phyloP scores from a whole-genome alignment of 805 yeast genomes.

The Ogataea ramenticola region DNA sequence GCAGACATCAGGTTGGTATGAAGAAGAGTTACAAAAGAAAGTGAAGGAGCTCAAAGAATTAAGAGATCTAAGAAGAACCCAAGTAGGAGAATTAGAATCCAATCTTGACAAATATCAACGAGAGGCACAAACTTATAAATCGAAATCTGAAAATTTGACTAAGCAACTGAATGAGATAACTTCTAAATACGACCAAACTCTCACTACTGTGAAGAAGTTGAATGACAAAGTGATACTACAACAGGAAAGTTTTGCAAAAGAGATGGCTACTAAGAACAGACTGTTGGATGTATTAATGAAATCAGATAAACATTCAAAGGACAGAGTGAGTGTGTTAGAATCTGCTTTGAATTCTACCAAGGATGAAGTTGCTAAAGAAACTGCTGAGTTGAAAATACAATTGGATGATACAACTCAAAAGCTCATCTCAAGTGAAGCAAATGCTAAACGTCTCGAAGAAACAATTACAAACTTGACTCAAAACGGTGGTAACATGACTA shows the following conservation, averaged over 20 bases:
- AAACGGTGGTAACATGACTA: conserved; percentile 1
- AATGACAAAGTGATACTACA: conserved; percentile 34
- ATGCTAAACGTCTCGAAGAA: conserved; percentile 35
- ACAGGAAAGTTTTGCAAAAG: conserved; percentile 47
- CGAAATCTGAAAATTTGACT: conserved; percentile 24
- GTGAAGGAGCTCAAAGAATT: conserved; percentile 20
- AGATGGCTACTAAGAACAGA: conserved; percentile 56
- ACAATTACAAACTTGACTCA: conserved; percentile 36
- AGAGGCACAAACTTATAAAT: conserved; percentile 19
- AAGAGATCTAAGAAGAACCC: conserved; percentile 22
- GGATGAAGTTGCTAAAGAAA: conserved; percentile 29
- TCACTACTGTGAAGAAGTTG: conserved; percentile 38
- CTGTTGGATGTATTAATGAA: conserved; percentile 49
- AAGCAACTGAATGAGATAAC: conserved; percentile 31
- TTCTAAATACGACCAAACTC: conserved; percentile 32
- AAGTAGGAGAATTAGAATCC: conserved; percentile 24
- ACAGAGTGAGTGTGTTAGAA: conserved; percentile 50
- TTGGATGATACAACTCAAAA: conserved; percentile 29
- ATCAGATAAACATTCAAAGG: conserved; percentile 42
- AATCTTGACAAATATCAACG: conserved; percentile 30
- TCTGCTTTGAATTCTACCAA: conserved; percentile 33
- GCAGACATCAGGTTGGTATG: conserved; percentile 28
- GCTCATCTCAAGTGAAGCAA: conserved; percentile 29
- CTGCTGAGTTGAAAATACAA: conserved; percentile 28
- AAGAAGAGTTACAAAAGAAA: conserved; percentile 25